These are phyloP conservation scores for Fraxinus greggii DNA, from an alignment of 305 asterid genomes.

Conservation along the genomic window DNA sequence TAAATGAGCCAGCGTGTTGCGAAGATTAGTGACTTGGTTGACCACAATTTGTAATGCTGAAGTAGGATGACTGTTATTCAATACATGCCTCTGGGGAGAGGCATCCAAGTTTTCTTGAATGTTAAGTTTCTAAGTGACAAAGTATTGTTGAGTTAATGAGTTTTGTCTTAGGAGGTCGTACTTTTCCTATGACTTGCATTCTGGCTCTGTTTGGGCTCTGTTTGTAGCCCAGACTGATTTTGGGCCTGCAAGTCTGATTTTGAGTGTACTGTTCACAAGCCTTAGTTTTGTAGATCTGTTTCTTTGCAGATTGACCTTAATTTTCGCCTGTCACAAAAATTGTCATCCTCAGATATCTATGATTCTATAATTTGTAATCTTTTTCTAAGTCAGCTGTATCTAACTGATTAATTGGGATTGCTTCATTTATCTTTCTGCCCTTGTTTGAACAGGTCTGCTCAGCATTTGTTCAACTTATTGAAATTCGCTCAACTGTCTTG, in stretches of 20 bases:
- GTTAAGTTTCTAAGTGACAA: slow-evolving; percentile 3
- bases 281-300: not conserved
- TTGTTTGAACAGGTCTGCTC: slow-evolving; percentile 72
- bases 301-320: not conserved
- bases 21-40: not conserved
- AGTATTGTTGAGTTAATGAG: not conserved
- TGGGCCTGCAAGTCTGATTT: slow-evolving; percentile 6
- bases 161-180: slow-evolving; percentile 17
- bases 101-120: not conserved
- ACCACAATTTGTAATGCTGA: slow-evolving; percentile 12
- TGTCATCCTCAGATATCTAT: not conserved
- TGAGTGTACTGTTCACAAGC: slow-evolving; percentile 11
- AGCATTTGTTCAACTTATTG: slow-evolving; percentile 95
- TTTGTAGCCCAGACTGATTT: not conserved
- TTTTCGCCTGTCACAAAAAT: not conserved
- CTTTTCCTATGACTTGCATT: not conserved
- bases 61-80: slow-evolving; percentile 3
- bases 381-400: not conserved
- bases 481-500: slow-evolving; percentile 73
- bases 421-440: slow-evolving; percentile 20
- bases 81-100: not conserved
- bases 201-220: not conserved
- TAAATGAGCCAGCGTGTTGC: slow-evolving; percentile 8
- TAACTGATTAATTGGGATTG: slow-evolving; percentile 11
- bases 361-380: not conserved